A percentile compares a stretch with the other conserved stretches of the same genome.
phyloP scores from a whole-genome alignment of 169 alveolate species.

The Plasmodium malariae region DNA sequence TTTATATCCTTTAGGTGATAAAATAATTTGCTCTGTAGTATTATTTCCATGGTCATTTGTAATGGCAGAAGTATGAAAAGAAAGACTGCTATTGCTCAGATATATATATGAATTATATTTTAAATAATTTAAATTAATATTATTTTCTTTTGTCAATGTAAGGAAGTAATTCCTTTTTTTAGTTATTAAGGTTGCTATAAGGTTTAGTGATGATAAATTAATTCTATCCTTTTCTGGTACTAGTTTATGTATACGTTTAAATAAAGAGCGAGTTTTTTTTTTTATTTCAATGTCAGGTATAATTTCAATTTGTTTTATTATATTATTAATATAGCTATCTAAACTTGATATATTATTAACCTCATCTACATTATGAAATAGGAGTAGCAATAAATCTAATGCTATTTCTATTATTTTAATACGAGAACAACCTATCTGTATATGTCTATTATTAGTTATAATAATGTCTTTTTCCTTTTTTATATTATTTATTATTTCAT shows the following conservation, averaged over 20 bases:
- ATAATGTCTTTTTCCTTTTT: not conserved
- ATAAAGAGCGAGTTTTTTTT: conserved; percentile 30
- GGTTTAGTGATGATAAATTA: not conserved
- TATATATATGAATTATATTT: conserved; percentile 39
- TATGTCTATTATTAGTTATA: not conserved
- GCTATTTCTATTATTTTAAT: conserved; percentile 59
- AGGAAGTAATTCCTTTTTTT: conserved; percentile 38
- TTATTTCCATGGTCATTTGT: not conserved
- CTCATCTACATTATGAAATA: conserved; percentile 9
- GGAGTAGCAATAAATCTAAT: conserved; percentile 13
- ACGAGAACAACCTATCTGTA: conserved; percentile 33
- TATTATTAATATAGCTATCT: conserved; percentile 1
- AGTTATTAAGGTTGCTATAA: conserved; percentile 16
- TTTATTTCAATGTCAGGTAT: conserved; percentile 69
- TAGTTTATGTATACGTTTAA: conserved; percentile 4
- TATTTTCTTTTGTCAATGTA: conserved; percentile 52
- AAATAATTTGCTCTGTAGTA: not conserved
- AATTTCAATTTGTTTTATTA: conserved; percentile 19
- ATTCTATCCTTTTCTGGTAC: not conserved
- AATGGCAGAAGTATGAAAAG: not conserved
- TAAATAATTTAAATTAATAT: conserved; percentile 42
- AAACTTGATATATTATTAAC: not conserved
- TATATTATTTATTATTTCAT: conserved; percentile 16
- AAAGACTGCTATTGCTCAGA: conserved; percentile 13
- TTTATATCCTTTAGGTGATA: conserved; percentile 49